Conservation (phyloP, 179 eudicot genomes). For the Drosera spatulata region DNA sequence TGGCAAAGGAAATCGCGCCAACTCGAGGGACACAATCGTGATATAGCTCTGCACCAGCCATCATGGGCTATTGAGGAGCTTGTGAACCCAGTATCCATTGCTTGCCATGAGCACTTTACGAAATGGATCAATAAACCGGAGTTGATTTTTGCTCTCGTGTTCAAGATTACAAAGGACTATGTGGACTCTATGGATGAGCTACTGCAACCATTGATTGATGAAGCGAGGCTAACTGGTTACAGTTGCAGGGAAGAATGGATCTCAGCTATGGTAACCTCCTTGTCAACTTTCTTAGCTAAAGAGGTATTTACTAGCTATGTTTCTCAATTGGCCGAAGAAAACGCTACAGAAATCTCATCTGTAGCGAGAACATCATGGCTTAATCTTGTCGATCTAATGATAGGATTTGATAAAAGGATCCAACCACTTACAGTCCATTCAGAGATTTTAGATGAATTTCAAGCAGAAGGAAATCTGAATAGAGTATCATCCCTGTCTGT, state of each 20-base stretch:
- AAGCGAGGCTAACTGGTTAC: conserved; percentile 86
- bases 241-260: conserved; percentile 98
- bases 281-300: conserved; percentile 73
- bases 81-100: conserved; percentile 64
- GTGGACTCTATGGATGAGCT: conserved; percentile 84
- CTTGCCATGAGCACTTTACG: conserved; percentile 68
- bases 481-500: conserved; percentile 67
- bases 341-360: conserved; percentile 18
- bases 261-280: conserved; percentile 68
- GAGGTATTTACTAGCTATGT: conserved; percentile 62
- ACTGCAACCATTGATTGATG: conserved; percentile 87
- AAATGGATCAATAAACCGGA: conserved; percentile 89
- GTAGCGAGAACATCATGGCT: conserved; percentile 68
- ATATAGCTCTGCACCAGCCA: conserved; percentile 53
- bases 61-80: conserved; percentile 95
- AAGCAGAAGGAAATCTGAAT: conserved; percentile 49
- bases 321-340: conserved; percentile 49
- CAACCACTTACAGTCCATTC: conserved; percentile 50
- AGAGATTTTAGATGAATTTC: conserved; percentile 38
- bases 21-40: conserved; percentile 50
- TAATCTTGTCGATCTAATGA: conserved; percentile 75
- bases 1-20: conserved; percentile 69
- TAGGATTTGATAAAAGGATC: conserved; percentile 60
- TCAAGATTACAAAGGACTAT: conserved; percentile 68
- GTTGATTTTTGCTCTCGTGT: conserved; percentile 72